These are phyloP conservation scores for Trypanosoma theileri DNA, from an alignment of 208 protist species.

Conservation along the genomic window DNA sequence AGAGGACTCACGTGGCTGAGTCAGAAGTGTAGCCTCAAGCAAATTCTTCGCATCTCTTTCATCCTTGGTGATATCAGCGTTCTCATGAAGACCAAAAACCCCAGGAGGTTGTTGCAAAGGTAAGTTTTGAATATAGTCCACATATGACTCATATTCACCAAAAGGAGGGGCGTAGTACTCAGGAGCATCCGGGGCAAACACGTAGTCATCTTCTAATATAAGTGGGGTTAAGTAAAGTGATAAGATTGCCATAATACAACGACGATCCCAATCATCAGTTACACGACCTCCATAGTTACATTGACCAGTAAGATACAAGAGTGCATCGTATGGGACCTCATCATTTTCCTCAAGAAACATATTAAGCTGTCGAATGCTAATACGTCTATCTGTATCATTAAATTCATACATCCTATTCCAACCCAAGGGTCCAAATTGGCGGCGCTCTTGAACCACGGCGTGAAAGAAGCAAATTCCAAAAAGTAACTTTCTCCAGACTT, in stretches of 20 bases:
- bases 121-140: conserved; percentile 84
- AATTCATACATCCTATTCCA: conserved; percentile 98
- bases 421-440: conserved; percentile 95
- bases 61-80: conserved; percentile 95
- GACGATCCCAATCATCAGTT: conserved; percentile 93
- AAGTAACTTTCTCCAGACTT: conserved; percentile 90
- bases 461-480: conserved; percentile 97
- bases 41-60: conserved; percentile 87
- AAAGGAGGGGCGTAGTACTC: conserved; percentile 87
- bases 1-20: conserved; percentile 80
- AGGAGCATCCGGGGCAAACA: conserved; percentile 79
- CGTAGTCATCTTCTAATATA: conserved; percentile 91
- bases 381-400: conserved; percentile 96
- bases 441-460: conserved; percentile 95
- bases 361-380: conserved; percentile 94
- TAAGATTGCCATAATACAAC: conserved; percentile 91
- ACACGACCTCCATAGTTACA: conserved; percentile 95
- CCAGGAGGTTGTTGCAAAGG: conserved; percentile 83
- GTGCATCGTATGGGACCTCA: conserved; percentile 92
- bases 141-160: conserved; percentile 80
- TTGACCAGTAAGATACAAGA: conserved; percentile 92
- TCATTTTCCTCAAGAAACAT: conserved; percentile 94
- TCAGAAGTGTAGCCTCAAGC: conserved; percentile 83
- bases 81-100: conserved; percentile 94
- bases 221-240: conserved; percentile 81